Base-by-base conservation (phyloP, 805 yeast species). In the Saccharomycopsis schoenii region DNA sequence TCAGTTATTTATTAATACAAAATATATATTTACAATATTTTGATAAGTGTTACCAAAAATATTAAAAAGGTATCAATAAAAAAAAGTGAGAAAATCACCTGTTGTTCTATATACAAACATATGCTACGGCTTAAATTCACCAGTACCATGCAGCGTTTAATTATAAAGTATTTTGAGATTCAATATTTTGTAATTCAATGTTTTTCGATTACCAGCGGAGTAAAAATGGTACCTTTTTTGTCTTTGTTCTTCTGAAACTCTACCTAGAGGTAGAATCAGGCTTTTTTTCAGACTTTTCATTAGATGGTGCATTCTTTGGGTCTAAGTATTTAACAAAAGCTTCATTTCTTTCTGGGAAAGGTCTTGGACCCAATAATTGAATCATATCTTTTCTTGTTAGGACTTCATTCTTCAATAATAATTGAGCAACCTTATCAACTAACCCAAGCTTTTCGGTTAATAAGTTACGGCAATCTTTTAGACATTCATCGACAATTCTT, bases 291-390 rank as follows among this genome's bases (percentile, higher is more conserved):
- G 52, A 21, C 10, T 47, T 25, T 19, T 47, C 11, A 24, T 21
- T 5, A 10, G 56, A 56, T 37, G 60, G 39, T 50, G 50, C 37
- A 8, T 36, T 25, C 29, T 58, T 58, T 25, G 61, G 61, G 51
- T 63, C 61, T 36, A 92, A 75, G 69, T 92, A 92, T 71, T 89
- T 89, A 72, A 90, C 96, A 73, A 92, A 91, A 1, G 96, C 96
- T 69, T 88, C 96, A 68, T 88, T 88, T 70, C 83, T 80, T 69
- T 87, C 89, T 15, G 84, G 82, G 77, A 84, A 88, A 47, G 92
- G 92, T 67, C 96, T 79, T 65, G 85, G 83, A 1, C 96, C 96
- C 41, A 88, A 77, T 42, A 89, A 68, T 58, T 88, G 76, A 58
- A 88, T 80, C 89, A 88, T 86, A 69, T 88, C 96, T 65, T 83